Percentiles rank a stretch among this genome's conserved stretches.
phyloP scores from a whole-genome alignment of 1,284 basidiomycete genomes.

The Ceratobasidium sp. region DNA sequence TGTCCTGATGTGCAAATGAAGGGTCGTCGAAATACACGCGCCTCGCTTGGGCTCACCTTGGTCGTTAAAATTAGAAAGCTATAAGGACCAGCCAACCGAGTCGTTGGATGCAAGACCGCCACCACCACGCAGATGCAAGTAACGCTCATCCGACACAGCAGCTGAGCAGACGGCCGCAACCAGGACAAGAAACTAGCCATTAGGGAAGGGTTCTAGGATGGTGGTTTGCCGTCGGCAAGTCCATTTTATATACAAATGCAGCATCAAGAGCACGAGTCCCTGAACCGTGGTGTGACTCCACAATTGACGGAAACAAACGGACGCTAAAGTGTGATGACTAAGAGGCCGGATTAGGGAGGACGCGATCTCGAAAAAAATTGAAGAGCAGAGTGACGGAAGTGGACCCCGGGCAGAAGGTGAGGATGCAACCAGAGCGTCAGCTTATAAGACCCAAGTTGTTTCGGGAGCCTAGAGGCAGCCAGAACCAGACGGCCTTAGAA shows the following conservation, averaged over 20 bases:
- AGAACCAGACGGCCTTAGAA: background rate
- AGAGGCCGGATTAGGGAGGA: background rate
- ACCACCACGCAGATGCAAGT: conserved; percentile 31
- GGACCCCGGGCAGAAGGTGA: background rate
- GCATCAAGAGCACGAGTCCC: background rate
- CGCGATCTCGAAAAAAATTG: background rate
- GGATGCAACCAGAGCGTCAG: too few relatives aligned
- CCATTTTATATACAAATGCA: background rate
- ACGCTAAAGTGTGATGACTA: conserved; percentile 28
- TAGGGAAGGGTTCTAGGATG: background rate
- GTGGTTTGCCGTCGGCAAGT: conserved; percentile 17
- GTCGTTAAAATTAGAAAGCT: conserved; percentile 31
- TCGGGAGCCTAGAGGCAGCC: too few relatives aligned
- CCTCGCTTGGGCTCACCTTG: conserved; percentile 16
- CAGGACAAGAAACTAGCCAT: conserved; percentile 14
- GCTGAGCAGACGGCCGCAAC: conserved; percentile 31
- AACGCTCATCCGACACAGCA: conserved; percentile 40
- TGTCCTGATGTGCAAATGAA: conserved; percentile 51
- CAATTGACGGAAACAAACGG: conserved; percentile 12
- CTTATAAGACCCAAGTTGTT: background rate
- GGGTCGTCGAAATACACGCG: background rate
- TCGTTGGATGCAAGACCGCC: conserved; percentile 18
- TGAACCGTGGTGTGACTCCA: conserved; percentile 27
- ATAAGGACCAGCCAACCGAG: conserved; percentile 28
- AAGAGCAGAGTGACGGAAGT: background rate